Evolutionary conservation across 2,329 filamentous ascomycete species (phyloP), one percentile per base, ranked within the genome.

Genomic region (Alternaria ethzedia): DNA sequence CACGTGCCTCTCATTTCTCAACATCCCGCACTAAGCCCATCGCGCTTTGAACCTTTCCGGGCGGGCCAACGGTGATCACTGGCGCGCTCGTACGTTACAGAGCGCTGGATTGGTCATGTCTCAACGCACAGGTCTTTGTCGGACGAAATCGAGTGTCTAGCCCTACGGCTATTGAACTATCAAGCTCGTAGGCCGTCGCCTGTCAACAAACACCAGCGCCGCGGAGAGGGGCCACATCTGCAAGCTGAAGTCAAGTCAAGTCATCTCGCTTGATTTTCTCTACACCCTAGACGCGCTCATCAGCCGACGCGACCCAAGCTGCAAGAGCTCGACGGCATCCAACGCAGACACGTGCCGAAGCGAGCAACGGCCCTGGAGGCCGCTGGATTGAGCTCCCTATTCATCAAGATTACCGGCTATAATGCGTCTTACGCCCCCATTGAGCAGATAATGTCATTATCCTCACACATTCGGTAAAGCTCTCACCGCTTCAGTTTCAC

Each of bases 31-130:
- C 36, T 41, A 30, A 52, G n/a, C 32, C 26, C 43, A 41, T 54
- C 43, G 32, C 54, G 45, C 54, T 51, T 60, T 49, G 23, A 36
- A 25, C 51, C 47, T 59, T 41, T 23, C 46, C 57, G 50, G 17
- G 59, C 60, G 47, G 57, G 46, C 25, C 54, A 60, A 59, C 57
- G 63, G 46, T 57, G 26, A 65, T 63, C 63, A 63, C 36, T 71
- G 41, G 59, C 41, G 20, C 21, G 32, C 41, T 54, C 41, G 55
- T 55, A 41, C 50, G 32, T 45, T 46, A 56, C 44, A 54, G 54
- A 28, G 25, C 51, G 46, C 43, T 36, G 63, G 58, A 73, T 74
- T 74, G 73, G 73, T 49, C 67, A 74, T 69, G 74, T 74, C 67
- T 71, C 70, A 73, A 58, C 59, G 66, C 67, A 68, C 63, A 60